Evolutionary conservation across 2,329 filamentous ascomycete species (phyloP).

Genomic region (Claviceps sp.): DNA sequence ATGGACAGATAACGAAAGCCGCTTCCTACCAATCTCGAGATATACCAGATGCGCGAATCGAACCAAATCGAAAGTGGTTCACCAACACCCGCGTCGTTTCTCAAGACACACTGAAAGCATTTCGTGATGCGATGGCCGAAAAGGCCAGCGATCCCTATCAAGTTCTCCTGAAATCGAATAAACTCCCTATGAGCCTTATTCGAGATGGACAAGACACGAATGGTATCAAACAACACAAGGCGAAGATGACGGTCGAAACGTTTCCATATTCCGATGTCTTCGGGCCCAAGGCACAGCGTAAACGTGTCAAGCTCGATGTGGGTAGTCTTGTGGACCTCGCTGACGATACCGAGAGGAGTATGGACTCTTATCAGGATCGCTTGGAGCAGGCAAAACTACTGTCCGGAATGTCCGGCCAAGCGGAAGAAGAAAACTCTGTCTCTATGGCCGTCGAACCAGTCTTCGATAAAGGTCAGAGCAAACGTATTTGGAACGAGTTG

Average conservation of each 20-base stretch:
- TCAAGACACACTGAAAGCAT: slow-evolving; percentile 74
- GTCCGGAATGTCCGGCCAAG: slow-evolving; percentile 52
- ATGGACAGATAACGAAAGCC: slow-evolving; percentile 73
- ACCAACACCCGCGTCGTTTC: slow-evolving; percentile 82
- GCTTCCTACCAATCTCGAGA: slow-evolving; percentile 76
- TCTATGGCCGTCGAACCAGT: slow-evolving; percentile 68
- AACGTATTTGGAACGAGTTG: slow-evolving; percentile 93
- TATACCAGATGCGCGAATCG: slow-evolving; percentile 69
- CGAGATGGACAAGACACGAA: slow-evolving; percentile 64
- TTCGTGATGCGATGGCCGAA: slow-evolving; percentile 85
- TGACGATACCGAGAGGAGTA: slow-evolving; percentile 63
- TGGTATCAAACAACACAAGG: slow-evolving; percentile 80
- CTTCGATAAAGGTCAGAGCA: slow-evolving; percentile 89
- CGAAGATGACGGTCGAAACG: slow-evolving; percentile 85
- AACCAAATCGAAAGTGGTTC: slow-evolving; percentile 97
- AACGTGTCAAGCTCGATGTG: slow-evolving; percentile 79
- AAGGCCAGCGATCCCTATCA: slow-evolving; percentile 83
- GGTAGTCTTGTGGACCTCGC: slow-evolving; percentile 72
- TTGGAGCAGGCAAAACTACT: slow-evolving; percentile 67
- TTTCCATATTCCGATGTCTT: slow-evolving; percentile 81
- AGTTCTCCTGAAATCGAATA: slow-evolving; percentile 92
- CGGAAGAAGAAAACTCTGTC: slow-evolving; percentile 34
- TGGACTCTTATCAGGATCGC: slow-evolving; percentile 69
- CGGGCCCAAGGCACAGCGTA: slow-evolving; percentile 83
- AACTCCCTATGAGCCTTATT: slow-evolving; percentile 91